Conservation (phyloP, 805 yeast species). For the Torulaspora quercuum region DNA sequence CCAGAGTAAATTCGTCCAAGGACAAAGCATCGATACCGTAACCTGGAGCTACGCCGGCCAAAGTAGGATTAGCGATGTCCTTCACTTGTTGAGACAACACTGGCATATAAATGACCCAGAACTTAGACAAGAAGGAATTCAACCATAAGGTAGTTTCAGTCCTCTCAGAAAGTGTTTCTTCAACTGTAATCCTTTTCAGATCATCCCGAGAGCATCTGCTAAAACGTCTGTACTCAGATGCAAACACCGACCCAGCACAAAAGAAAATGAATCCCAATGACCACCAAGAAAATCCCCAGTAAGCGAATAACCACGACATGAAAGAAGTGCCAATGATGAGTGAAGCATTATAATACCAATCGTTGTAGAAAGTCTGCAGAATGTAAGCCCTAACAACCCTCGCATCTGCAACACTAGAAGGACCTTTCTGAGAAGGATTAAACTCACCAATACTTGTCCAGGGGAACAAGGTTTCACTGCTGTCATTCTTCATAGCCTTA, state of each 20-base stretch:
- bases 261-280: conserved; percentile 58
- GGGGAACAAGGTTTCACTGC: conserved; percentile 31
- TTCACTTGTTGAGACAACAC: conserved; percentile 73
- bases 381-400: conserved; percentile 54
- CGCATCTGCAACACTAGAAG: conserved; percentile 23
- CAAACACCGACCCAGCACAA: conserved; percentile 62
- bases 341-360: conserved; percentile 67
- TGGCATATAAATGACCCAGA: conserved; percentile 89
- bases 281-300: conserved; percentile 61
- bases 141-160: conserved; percentile 80
- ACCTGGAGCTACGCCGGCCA: conserved; percentile 75
- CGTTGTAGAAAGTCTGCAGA: conserved; percentile 64
- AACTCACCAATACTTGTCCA: conserved; percentile 38
- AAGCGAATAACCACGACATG: conserved; percentile 65
- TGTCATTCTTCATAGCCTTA: conserved; percentile 16
- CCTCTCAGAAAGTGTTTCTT: conserved; percentile 58
- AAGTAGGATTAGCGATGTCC: conserved; percentile 60
- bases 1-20: conserved; percentile 74
- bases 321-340: conserved; percentile 66
- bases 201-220: conserved; percentile 74
- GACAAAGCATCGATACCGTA: conserved; percentile 73
- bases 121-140: conserved; percentile 70
- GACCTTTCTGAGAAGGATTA: conserved; percentile 20
- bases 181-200: conserved; percentile 60
- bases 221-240: conserved; percentile 71